Evolutionary conservation across 805 yeast genomes (phyloP).

Genomic region (Ogataea sp.): DNA sequence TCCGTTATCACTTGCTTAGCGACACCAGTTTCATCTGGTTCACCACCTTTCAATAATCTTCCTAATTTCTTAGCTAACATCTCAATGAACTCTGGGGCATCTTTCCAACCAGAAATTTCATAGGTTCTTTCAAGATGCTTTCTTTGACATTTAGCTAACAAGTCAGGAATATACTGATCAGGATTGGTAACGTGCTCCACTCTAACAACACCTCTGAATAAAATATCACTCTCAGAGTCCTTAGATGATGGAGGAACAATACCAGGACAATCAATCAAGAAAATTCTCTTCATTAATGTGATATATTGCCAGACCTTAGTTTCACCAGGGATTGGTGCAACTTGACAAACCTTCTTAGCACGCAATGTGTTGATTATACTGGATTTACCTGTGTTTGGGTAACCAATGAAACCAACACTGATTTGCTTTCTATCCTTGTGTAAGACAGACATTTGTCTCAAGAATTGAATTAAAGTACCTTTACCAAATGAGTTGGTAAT

Average conservation of each 20-base stretch:
- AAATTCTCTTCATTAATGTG: constrained; percentile 91
- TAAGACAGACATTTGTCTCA: constrained; percentile 85
- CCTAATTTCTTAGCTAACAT: constrained; percentile 90
- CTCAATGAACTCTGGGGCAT: constrained; percentile 76
- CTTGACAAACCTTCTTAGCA: constrained; percentile 91
- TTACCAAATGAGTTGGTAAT: constrained; percentile 97
- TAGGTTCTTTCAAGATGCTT: constrained; percentile 93
- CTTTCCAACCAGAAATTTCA: constrained; percentile 86
- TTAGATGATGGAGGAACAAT: constrained; percentile 92
- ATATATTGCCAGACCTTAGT: constrained; percentile 99
- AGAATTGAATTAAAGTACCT: constrained; percentile 87
- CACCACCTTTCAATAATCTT: constrained; percentile 91
- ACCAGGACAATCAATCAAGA: constrained; percentile 97
- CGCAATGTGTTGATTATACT: constrained; percentile 90
- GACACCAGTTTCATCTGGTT: constrained; percentile 92
- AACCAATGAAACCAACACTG: constrained; percentile 95
- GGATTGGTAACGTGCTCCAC: constrained; percentile 96
- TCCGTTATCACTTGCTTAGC: constrained; percentile 87
- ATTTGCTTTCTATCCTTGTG: constrained; percentile 93
- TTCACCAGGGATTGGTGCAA: constrained; percentile 98
- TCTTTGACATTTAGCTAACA: constrained; percentile 75
- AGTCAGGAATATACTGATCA: constrained; percentile 88
- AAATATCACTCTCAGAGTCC: constrained; percentile 85
- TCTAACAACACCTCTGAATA: constrained; percentile 95
- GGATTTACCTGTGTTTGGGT: constrained; percentile 97